Percentiles rank a stretch among this genome's conserved stretches.
These are phyloP conservation scores for Dentipellis sp. DNA, from an alignment of 768 basidiomycete genomes.

Conservation along the genomic window DNA sequence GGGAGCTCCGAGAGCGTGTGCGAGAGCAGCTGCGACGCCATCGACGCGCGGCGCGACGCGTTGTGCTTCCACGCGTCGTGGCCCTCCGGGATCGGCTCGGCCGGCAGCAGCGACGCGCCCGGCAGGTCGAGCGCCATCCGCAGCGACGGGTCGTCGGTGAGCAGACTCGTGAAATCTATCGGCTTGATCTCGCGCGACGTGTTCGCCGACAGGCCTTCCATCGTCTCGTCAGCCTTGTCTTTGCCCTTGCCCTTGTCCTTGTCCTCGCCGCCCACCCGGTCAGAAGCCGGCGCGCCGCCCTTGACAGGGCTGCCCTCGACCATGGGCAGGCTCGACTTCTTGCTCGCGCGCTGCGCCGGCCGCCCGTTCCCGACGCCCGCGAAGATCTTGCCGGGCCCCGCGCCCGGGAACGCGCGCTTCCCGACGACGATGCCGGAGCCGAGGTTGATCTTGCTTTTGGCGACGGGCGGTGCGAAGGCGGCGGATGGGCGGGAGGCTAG, in stretches of 20 bases:
- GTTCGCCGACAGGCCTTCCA: neutral
- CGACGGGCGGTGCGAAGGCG: neutral
- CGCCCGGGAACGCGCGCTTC: slow-evolving; percentile 5
- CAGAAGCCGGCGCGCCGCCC: slow-evolving; percentile 14
- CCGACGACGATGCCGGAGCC: slow-evolving; percentile 16
- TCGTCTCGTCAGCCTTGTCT: neutral
- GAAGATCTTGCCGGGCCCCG: slow-evolving; percentile 10
- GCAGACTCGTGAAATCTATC: neutral
- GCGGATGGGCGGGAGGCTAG: neutral
- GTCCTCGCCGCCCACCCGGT: neutral
- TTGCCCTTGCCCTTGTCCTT: neutral
- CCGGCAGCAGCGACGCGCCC: slow-evolving; percentile 3
- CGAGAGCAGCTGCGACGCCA: slow-evolving; percentile 52
- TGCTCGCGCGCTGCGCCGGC: slow-evolving; percentile 27
- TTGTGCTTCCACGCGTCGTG: slow-evolving; percentile 23
- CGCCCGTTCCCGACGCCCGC: slow-evolving; percentile 16
- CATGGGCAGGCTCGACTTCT: slow-evolving; percentile 33
- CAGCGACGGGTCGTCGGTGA: slow-evolving; percentile 5
- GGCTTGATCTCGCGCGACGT: neutral
- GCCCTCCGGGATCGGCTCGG: slow-evolving; percentile 6
- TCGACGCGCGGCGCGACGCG: slow-evolving; percentile 45
- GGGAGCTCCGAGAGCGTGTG: slow-evolving; percentile 50
- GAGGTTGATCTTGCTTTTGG: slow-evolving; percentile 13
- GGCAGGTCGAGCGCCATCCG: slow-evolving; percentile 6
- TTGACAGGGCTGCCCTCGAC: slow-evolving; percentile 41